Percentiles rank a stretch among this genome's conserved stretches.
phyloP scores from a whole-genome alignment of 1,139 yeast genomes.

The Dujonia santamariae region DNA sequence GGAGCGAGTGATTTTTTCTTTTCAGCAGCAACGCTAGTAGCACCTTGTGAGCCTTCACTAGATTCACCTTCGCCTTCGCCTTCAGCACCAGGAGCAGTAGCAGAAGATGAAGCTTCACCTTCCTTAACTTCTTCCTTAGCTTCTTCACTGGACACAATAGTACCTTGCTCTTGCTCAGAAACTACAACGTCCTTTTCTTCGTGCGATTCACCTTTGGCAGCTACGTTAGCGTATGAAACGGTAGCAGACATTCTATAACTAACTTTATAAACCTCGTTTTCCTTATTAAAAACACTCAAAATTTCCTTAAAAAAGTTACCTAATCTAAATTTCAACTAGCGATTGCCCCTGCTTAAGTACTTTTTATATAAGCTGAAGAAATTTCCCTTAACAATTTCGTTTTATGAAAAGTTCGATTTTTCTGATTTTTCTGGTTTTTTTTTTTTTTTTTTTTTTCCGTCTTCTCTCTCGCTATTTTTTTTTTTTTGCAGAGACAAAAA shows the following conservation, averaged over 20 bases:
- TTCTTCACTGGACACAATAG: conserved; percentile 9
- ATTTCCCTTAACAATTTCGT: too few relatives aligned
- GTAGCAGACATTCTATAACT: conserved; percentile 12
- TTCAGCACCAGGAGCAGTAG: conserved; percentile 6
- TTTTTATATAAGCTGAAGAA: too few relatives aligned
- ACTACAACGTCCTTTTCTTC: background rate
- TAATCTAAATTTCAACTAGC: too few relatives aligned
- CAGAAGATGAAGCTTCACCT: conserved; percentile 9
- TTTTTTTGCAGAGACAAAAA: background rate
- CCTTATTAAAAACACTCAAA: background rate
- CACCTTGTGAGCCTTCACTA: conserved; percentile 9
- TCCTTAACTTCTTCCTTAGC: conserved; percentile 12
- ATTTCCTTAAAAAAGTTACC: background rate
- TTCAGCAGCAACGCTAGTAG: conserved; percentile 13
- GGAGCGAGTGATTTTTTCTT: conserved; percentile 56
- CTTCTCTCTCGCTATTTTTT: background rate
- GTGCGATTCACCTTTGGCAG: conserved; percentile 28
- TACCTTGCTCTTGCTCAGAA: background rate
- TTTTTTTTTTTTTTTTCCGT: background rate
- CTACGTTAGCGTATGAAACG: conserved; percentile 40
- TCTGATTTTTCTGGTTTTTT: background rate
- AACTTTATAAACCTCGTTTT: background rate
- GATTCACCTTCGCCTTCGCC: conserved; percentile 4
- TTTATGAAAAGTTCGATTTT: background rate
- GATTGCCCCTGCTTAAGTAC: too few relatives aligned